phyloP scores from a whole-genome alignment of 1,284 basidiomycete genomes.

The Hemileia vastatrix region DNA sequence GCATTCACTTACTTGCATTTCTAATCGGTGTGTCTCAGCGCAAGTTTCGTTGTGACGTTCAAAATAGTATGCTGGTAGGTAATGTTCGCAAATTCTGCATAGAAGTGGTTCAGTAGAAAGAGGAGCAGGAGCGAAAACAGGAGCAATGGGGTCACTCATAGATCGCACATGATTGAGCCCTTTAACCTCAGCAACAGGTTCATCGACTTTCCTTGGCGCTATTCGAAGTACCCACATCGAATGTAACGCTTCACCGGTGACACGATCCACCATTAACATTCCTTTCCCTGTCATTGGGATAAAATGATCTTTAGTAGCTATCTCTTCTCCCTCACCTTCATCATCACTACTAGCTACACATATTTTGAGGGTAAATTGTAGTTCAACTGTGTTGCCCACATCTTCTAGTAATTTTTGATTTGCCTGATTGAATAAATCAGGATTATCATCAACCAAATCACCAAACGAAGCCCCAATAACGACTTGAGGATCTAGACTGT shows the following conservation, averaged over 20 bases:
- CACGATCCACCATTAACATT: conserved; percentile 92
- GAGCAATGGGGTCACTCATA: conserved; percentile 39
- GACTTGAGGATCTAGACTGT: conserved; percentile 71
- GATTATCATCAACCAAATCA: conserved; percentile 70
- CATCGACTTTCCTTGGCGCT: conserved; percentile 32
- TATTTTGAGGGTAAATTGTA: conserved; percentile 55
- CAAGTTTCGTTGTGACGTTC: conserved; percentile 99
- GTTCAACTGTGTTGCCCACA: conserved; percentile 88
- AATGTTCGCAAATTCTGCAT: conserved; percentile 95
- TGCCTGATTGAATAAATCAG: conserved; percentile 75
- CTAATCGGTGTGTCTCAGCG: conserved; percentile 87
- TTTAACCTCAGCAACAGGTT: conserved; percentile 50
- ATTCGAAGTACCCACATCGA: conserved; percentile 99
- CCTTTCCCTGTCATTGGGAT: conserved; percentile 95
- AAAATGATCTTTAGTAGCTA: conserved; percentile 49
- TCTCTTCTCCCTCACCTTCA: conserved; percentile 40
- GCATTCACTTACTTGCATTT: conserved; percentile 85
- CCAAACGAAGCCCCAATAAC: conserved; percentile 72
- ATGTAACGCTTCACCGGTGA: conserved; percentile 75
- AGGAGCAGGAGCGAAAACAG: conserved; percentile 57
- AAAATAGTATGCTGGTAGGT: conserved; percentile 98
- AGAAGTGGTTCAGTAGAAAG: conserved; percentile 62
- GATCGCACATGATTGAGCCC: conserved; percentile 44
- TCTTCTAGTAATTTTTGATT: conserved; percentile 76
- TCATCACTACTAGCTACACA: conserved; percentile 38